Percentiles rank a stretch among this genome's conserved stretches.
Evolutionary conservation across 2,329 filamentous ascomycete species (phyloP).

Genomic region (Fusarium solani-melongenae): DNA sequence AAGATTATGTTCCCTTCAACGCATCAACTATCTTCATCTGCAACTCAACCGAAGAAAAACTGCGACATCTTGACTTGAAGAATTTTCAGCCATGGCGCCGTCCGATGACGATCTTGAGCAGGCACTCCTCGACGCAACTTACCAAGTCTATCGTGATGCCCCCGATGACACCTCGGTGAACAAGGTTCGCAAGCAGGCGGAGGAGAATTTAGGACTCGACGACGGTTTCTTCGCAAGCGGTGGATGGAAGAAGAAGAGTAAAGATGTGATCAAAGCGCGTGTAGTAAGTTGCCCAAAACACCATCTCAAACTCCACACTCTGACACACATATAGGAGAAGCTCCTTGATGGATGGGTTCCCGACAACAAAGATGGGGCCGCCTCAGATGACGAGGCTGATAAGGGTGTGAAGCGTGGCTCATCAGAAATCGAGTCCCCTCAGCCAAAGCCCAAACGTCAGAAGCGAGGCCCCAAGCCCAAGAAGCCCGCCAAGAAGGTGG

Average conservation of each 20-base stretch:
- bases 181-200: conserved; percentile 63
- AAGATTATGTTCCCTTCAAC: conserved; percentile 1
- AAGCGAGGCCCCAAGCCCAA: conserved; percentile 48
- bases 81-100: conserved; percentile 50
- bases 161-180: conserved; percentile 66
- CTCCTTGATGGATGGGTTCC: conserved; percentile 51
- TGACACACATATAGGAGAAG: conserved; percentile 45
- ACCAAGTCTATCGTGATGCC: conserved; percentile 56
- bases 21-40: background rate
- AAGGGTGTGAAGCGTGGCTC: conserved; percentile 49
- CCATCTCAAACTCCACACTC: background rate
- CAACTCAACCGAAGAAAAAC: background rate
- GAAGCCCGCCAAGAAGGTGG: conserved; percentile 30
- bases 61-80: background rate
- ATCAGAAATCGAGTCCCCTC: conserved; percentile 48
- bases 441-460: conserved; percentile 54
- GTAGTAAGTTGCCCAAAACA: conserved; percentile 57
- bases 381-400: conserved; percentile 40
- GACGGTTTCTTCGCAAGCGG: conserved; percentile 60
- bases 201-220: conserved; percentile 60
- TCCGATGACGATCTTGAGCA: conserved; percentile 56
- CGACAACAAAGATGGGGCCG: conserved; percentile 38
- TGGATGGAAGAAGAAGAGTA: conserved; percentile 70
- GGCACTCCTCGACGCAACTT: conserved; percentile 60
- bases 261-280: conserved; percentile 64